A percentile compares a stretch with the other conserved stretches of the same genome.
Conservation (phyloP, 108 stramenopile species). For the Skeletonema marinoi region DNA sequence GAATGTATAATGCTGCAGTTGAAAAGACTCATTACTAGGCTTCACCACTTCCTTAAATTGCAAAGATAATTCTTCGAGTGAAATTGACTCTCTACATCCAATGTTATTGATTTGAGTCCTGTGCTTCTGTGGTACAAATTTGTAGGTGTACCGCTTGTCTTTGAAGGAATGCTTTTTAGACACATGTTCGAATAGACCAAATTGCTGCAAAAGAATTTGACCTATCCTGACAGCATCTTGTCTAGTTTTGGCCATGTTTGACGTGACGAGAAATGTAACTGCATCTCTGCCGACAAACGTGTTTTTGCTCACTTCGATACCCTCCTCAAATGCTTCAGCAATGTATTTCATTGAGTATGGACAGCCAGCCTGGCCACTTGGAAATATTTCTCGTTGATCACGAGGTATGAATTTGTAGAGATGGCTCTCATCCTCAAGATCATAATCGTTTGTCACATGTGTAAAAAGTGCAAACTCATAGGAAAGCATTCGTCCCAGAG, state of each 20-base stretch:
- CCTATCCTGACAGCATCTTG: constrained; percentile 64
- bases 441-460: constrained; percentile 47
- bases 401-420: constrained; percentile 49
- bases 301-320: constrained; percentile 31
- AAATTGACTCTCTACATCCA: neutral
- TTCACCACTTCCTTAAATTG: constrained; percentile 16
- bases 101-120: neutral
- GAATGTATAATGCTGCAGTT: constrained; percentile 13
- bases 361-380: neutral
- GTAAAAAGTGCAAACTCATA: constrained; percentile 44
- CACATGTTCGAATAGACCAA: constrained; percentile 54
- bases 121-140: constrained; percentile 23
- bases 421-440: constrained; percentile 50
- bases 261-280: constrained; percentile 52
- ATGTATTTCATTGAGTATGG: constrained; percentile 11
- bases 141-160: constrained; percentile 51
- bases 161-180: constrained; percentile 47
- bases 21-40: constrained; percentile 8
- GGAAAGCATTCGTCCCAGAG: constrained; percentile 44
- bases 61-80: constrained; percentile 6
- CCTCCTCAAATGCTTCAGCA: constrained; percentile 20
- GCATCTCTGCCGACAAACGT: constrained; percentile 60
- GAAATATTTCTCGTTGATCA: neutral
- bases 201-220: constrained; percentile 20
- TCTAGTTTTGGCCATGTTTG: constrained; percentile 29